Evolutionary conservation across 495 filamentous ascomycete genomes (phyloP), one percentile per base, ranked within the genome.

Genomic region (Hyaloscypha hepaticicola): DNA sequence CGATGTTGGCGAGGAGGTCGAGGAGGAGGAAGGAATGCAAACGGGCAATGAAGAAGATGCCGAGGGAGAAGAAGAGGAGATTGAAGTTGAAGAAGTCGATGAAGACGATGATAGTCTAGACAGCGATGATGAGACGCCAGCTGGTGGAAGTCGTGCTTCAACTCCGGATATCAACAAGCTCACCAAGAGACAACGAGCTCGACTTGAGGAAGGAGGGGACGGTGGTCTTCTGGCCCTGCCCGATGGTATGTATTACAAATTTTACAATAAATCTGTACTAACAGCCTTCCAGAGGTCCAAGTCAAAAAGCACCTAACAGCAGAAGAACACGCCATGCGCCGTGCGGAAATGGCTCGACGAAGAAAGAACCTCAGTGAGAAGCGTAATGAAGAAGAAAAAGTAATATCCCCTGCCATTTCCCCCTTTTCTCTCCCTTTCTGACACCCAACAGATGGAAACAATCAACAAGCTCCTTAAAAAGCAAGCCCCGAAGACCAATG

Each of bases 361-460:
- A 80, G 95, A 57, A 96, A 97, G 74, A 97, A 98, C 69, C 83
- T 99, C n/a, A 95, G 90, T 67, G 95, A 98, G 73, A 97, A 97
- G 81, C 90, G 95, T 27, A 95, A 97, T 63, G 96, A 99, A 72
- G 96, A 99, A 79, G 96, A 98, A 79, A 99, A 99, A 87, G 93
- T 92, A 79, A 51, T 33, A 45, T n/a, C n/a, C 11, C 12, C 38
- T 16, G 72, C 62, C 7, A 45, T 1, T 58, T 34, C 31, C 25
- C 25, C 11, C 33, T 50, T 24, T 56, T n/a, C 27, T 12, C 2
- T 11, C 52, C 21, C 26, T 24, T 62, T 14, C 61, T 60, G 64
- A 72, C 61, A 52, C 28, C 56, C 33, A 33, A 58, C 62, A 92
- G 93, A 96, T 96, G 89, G 94, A 97, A 74, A 99, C 95, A 16